Conservation (phyloP, 1,284 basidiomycete genomes). For the Porodaedalea pini region DNA sequence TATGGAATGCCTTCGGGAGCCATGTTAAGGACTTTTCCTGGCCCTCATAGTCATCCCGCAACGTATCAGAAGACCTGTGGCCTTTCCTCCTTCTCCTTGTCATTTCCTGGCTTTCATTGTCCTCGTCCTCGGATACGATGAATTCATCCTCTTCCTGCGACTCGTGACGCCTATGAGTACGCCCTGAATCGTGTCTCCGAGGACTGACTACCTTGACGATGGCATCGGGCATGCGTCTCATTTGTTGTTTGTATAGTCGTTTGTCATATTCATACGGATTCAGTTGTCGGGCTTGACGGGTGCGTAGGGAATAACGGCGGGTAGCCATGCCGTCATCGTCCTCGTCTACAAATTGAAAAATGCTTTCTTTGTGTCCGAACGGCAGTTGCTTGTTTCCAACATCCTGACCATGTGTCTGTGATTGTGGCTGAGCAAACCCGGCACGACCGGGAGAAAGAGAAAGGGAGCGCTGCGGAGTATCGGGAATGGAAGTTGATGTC, state of each 20-base stretch:
- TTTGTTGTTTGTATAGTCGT: constrained; percentile 41
- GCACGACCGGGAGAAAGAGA: constrained; percentile 8
- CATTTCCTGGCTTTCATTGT: constrained; percentile 21
- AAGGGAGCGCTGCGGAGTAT: constrained; percentile 1
- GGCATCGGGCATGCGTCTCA: constrained; percentile 52
- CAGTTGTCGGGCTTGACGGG: constrained; percentile 46
- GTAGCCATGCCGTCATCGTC: constrained; percentile 20
- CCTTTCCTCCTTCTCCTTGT: constrained; percentile 8
- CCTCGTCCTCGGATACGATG: constrained; percentile 20
- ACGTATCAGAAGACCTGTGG: constrained; percentile 12
- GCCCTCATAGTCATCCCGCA: neutral
- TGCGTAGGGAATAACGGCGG: constrained; percentile 47
- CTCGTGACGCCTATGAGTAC: constrained; percentile 16
- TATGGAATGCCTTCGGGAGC: constrained; percentile 14
- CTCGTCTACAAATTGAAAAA: neutral
- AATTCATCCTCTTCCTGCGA: constrained; percentile 32
- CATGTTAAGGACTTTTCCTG: neutral
- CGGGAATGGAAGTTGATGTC: neutral
- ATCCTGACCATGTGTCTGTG: neutral
- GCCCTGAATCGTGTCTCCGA: constrained; percentile 2
- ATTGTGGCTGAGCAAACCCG: neutral
- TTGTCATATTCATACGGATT: constrained; percentile 54
- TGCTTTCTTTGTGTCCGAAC: neutral
- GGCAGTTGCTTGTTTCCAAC: neutral
- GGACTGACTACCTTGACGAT: constrained; percentile 45